Conservation (phyloP, 140 eudicot genomes). For the Cichorium intybus region DNA sequence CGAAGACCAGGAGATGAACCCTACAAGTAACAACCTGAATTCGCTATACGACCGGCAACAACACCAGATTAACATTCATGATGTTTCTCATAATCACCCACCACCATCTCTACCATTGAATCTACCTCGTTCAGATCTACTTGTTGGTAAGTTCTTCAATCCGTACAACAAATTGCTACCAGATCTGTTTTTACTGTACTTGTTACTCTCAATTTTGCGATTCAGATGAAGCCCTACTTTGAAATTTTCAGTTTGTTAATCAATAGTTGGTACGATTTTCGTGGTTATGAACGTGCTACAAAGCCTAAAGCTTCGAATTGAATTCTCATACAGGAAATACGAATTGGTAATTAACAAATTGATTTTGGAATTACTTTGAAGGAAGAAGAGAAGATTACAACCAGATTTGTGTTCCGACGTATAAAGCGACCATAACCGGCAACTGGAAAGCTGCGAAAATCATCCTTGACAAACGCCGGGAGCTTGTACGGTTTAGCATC, state of each 20-base stretch:
- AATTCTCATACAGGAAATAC: neutral
- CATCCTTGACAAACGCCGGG: neutral
- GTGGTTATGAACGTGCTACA: neutral
- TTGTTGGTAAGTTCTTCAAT: neutral
- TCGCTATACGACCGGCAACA: neutral
- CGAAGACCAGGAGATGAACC: neutral
- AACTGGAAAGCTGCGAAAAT: slow-evolving; percentile 27
- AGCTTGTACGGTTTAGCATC: slow-evolving; percentile 3
- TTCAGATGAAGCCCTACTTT: neutral
- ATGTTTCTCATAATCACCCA: neutral
- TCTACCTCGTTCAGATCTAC: slow-evolving; percentile 8
- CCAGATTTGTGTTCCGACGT: slow-evolving; percentile 23
- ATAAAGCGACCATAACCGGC: slow-evolving; percentile 33
- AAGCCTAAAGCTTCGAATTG: neutral
- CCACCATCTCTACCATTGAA: neutral
- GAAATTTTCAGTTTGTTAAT: neutral
- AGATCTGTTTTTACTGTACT: neutral
- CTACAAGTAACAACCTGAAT: neutral
- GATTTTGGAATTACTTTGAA: slow-evolving; percentile 10
- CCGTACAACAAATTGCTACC: neutral
- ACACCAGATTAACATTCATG: slow-evolving; percentile 7
- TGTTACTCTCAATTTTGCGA: neutral
- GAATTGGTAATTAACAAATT: neutral
- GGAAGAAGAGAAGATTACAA: slow-evolving; percentile 12
- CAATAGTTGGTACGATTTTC: neutral